Percentiles rank a stretch among this genome's conserved stretches.
These are phyloP conservation scores for Rauvolfia tetraphylla DNA, from an alignment of 257 asterid genomes.

Conservation along the genomic window DNA sequence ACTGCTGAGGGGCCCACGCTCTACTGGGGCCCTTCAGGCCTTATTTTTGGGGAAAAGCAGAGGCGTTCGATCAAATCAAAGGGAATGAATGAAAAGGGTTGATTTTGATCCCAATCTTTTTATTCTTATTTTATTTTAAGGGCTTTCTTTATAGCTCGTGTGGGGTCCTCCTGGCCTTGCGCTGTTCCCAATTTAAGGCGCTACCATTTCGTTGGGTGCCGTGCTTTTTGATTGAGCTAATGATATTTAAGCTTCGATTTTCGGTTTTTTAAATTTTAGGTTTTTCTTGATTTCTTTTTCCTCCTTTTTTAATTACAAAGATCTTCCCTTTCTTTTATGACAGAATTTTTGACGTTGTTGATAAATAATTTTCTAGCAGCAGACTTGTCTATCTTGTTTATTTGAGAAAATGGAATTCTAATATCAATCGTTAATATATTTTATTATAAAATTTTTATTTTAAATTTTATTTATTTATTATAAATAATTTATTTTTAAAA, in stretches of 20 bases:
- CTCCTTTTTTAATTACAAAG: no score
- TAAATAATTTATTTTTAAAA: no score
- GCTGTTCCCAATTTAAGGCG: not conserved
- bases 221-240: not conserved
- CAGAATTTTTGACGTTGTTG: no score
- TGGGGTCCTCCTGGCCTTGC: not conserved
- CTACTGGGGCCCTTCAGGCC: not conserved
- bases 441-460: no score
- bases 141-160: not conserved
- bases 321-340: no score
- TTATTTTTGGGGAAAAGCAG: conserved; percentile 25
- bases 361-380: no score
- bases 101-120: not conserved
- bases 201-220: not conserved
- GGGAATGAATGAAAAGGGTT: not conserved
- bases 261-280: no score
- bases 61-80: not conserved
- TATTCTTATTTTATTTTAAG: not conserved
- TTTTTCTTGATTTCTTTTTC: no score
- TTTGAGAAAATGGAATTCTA: no score
- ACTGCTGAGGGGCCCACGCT: conserved; percentile 29
- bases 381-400: no score
- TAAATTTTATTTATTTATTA: no score
- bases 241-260: not conserved
- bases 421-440: no score